Base-by-base conservation (phyloP, 495 filamentous ascomycete genomes). In the Podospora pseudopauciseta region DNA sequence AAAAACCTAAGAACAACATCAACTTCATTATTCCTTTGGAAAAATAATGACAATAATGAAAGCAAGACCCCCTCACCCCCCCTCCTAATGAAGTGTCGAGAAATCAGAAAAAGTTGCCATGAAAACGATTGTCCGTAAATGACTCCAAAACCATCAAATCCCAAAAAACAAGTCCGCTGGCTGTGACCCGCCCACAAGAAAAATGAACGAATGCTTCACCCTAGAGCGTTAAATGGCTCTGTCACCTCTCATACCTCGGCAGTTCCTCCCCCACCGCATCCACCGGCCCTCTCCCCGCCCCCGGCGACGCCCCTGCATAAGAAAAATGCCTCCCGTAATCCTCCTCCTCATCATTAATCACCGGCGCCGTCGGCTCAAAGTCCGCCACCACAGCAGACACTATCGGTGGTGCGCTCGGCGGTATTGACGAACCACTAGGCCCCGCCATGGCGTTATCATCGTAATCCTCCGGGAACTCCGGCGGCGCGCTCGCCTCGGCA, bases 401-500 rank as follows among this genome's bases (percentile, higher is more conserved):
- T 19, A 28, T 18, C 18, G 74, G 60, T 0, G 72, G 67, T 0
- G 73, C 74, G 18, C 66, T 68, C 62, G 44, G 66, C 32, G 62
- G 68, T 60, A 59, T 64, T 28, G 68, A 73, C 28, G 60, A 69
- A 67, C 1, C 67, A 67, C 26, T 49, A 6, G 39, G 9, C 2
- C 64, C 66, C 62, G 53, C 66, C 60, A 70, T 58, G 30, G 68
- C 60, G 67, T 72, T 63, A 32, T 78, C 67, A 7, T 81, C 80
- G n/a, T 81, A 82, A 49, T 87, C 82, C 26, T 81, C 80, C 0
- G 80, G 79, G 59, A 84, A 80, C 27, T 83, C 78, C 16, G 82
- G 75, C 11, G 93, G 93, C 3, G 90, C 86, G 73, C 90, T 94
- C 0, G 87, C 87, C 72, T 92, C 88, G 68, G 85, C 84, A 60